Percentiles rank a stretch among this genome's conserved stretches.
Conservation (phyloP, 495 filamentous ascomycete species). For the Penicillium arizonense region DNA sequence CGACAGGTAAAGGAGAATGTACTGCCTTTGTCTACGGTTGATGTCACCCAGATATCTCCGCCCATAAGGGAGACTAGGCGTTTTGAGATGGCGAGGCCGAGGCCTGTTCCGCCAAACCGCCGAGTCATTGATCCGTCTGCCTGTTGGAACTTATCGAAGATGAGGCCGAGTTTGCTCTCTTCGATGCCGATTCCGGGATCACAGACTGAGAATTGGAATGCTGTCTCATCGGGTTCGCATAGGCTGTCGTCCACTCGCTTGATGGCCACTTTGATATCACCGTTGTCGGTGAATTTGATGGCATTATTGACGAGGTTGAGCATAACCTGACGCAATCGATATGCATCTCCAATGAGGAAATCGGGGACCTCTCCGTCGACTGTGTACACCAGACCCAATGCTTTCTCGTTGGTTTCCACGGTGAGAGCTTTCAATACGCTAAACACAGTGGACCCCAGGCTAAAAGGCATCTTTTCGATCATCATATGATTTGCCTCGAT, state of each 20-base stretch:
- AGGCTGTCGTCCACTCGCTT: constrained; percentile 55
- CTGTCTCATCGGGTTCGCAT: constrained; percentile 36
- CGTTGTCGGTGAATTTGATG: constrained; percentile 79
- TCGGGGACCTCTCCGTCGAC: constrained; percentile 46
- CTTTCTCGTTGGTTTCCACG: constrained; percentile 84
- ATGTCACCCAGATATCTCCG: constrained; percentile 85
- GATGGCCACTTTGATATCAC: constrained; percentile 57
- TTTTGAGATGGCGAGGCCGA: constrained; percentile 77
- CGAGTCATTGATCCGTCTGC: constrained; percentile 92
- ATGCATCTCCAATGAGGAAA: constrained; percentile 64
- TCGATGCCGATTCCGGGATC: constrained; percentile 85
- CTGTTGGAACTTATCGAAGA: constrained; percentile 84
- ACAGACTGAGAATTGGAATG: constrained; percentile 55
- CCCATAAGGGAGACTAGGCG: constrained; percentile 76
- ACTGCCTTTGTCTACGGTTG: constrained; percentile 77
- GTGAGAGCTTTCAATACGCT: constrained; percentile 63
- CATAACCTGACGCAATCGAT: constrained; percentile 74
- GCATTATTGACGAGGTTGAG: constrained; percentile 80
- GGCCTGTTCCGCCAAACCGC: constrained; percentile 73
- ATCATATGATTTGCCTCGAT: constrained; percentile 78
- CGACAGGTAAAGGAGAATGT: constrained; percentile 81
- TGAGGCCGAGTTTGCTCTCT: constrained; percentile 63
- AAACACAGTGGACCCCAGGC: constrained; percentile 51
- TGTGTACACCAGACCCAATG: constrained; percentile 52
- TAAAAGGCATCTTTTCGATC: constrained; percentile 66